Base-by-base conservation (phyloP, 805 yeast species). In the Saccharomycopsis vini region DNA sequence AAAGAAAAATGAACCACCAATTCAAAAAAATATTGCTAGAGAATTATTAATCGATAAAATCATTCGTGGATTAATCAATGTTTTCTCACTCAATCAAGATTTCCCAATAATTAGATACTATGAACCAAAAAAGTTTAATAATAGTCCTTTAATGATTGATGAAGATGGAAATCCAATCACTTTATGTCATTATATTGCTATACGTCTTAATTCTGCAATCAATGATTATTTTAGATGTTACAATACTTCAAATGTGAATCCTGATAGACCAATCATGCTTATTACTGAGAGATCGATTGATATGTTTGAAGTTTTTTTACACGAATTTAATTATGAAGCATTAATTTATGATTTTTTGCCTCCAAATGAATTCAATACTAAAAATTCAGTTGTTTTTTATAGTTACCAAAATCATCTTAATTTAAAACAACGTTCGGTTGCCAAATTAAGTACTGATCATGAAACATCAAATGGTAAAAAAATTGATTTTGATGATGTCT, bases 271-370 rank as follows among this genome's bases (percentile, higher is more conserved):
- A 0, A 69, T 84, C 0, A 69, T 90, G 51, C 61, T 92, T 28
- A 75, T 92, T 16, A 68, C 84, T 2, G 98, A 92, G 61, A 71
- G 99, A 50, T 72, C 95, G 1, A 58, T 88, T 58, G 98, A 94
- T 59, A 66, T 82, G 39, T 75, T 75, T 54, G 83, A 92, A 5
- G 95, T 97, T 0, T 59, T 92, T 38, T 62, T 89, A 43, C 97
- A 92, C 60, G 95, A 87, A 58, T 86, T 89, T 61, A 75, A 81
- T 20, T 92, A 89, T 61, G 95, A 90, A 62, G 89, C 97, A 3
- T 79, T 89, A 84, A 82, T 89, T 16, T 81, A 81, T 64, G 98
- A 62, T 81, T 22, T 70, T 72, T 2, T 64, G 63, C 24, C 73
- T 66, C 64, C 62, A 60, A 60, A 66, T 42, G 65, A 71, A 51